phyloP scores from a whole-genome alignment of 176 grass and related monocot species.

The Musa schizocarpa region DNA sequence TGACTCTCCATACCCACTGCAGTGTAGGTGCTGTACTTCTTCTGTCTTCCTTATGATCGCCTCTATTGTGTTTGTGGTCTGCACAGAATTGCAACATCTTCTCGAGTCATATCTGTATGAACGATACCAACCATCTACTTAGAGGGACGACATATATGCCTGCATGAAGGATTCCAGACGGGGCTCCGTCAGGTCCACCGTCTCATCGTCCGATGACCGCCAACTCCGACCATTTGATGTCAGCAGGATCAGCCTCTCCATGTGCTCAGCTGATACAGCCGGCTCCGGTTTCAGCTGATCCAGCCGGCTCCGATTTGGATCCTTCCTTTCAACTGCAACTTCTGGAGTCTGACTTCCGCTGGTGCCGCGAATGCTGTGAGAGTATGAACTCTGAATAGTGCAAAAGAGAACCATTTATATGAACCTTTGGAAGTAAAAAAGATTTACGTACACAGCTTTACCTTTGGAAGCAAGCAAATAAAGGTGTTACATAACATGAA shows the following conservation, averaged over 20 bases:
- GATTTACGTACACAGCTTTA: background rate
- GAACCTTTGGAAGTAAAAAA: background rate
- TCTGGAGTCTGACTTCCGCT: slow-evolving; percentile 25
- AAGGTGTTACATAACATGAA: background rate
- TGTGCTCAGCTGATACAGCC: slow-evolving; percentile 27
- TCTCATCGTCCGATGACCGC: slow-evolving; percentile 44
- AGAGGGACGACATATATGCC: slow-evolving; percentile 3
- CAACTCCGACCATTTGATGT: slow-evolving; percentile 26
- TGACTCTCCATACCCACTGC: too few relatives aligned
- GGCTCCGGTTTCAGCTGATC: slow-evolving; percentile 26
- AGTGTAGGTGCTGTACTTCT: too few relatives aligned
- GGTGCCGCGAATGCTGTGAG: background rate
- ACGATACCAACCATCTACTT: background rate
- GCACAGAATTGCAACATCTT: too few relatives aligned
- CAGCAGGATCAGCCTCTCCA: slow-evolving; percentile 30
- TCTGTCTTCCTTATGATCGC: too few relatives aligned
- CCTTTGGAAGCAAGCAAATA: background rate
- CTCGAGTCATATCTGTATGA: too few relatives aligned
- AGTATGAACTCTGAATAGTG: slow-evolving; percentile 17
- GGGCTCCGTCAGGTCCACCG: slow-evolving; percentile 74
- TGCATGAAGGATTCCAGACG: slow-evolving; percentile 66
- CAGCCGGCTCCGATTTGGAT: slow-evolving; percentile 10
- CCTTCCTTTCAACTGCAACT: slow-evolving; percentile 18
- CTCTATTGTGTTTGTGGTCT: too few relatives aligned
- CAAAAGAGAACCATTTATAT: background rate